These are phyloP conservation scores for Chrysoporthe deuterocubensis DNA, from an alignment of 2,329 filamentous ascomycete species.

Conservation along the genomic window DNA sequence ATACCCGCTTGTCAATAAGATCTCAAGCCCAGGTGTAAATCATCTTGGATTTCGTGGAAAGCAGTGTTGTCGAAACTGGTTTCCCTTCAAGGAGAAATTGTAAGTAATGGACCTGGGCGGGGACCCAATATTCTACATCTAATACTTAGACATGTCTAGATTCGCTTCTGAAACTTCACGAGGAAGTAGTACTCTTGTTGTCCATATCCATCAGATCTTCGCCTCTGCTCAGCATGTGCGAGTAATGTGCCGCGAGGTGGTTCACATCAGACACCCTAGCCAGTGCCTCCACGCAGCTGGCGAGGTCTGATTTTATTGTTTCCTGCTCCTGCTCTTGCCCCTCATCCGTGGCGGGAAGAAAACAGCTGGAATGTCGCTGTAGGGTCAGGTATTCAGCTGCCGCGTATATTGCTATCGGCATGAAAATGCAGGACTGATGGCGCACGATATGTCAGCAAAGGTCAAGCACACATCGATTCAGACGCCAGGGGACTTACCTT, in stretches of 20 bases:
- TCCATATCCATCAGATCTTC: not conserved
- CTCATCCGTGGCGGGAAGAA: not conserved
- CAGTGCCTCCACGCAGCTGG: not conserved
- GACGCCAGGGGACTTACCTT: not conserved
- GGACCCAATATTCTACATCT: not conserved
- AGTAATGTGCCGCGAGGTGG: not conserved
- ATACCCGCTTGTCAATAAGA: too few relatives aligned
- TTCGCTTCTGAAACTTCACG: not conserved
- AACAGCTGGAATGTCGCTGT: not conserved
- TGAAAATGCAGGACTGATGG: not conserved
- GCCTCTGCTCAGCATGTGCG: not conserved
- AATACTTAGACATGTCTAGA: not conserved
- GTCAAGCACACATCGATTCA: not conserved
- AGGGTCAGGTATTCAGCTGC: not conserved
- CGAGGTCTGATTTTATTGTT: not conserved
- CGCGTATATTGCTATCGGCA: not conserved
- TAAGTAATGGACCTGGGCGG: too few relatives aligned
- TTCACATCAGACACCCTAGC: not conserved
- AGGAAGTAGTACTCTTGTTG: not conserved
- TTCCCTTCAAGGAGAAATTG: too few relatives aligned
- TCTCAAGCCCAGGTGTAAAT: too few relatives aligned
- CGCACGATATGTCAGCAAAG: not conserved
- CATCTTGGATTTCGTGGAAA: too few relatives aligned
- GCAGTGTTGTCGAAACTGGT: too few relatives aligned
- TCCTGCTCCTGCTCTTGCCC: not conserved